Conservation (phyloP, 768 basidiomycete genomes). For the Scleroderma bovista region DNA sequence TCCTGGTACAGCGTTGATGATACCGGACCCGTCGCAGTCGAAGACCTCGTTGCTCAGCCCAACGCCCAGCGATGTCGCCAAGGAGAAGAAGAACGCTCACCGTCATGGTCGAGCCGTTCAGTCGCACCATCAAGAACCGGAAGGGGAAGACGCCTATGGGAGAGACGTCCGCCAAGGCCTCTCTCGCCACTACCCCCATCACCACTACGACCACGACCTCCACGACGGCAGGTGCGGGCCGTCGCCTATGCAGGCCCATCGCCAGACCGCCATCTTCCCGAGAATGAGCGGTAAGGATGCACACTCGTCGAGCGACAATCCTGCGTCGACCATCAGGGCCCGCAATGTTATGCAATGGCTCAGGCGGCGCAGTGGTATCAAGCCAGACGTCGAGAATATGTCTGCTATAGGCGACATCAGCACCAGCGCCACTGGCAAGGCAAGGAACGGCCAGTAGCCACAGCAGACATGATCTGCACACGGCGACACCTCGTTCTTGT, state of each 20-base stretch:
- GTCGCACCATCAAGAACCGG: constrained; percentile 38
- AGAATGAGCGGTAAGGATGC: constrained; percentile 21
- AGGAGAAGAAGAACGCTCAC: constrained; percentile 66
- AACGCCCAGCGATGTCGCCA: constrained; percentile 20
- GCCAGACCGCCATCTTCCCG: constrained; percentile 21
- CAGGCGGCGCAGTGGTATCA: constrained; percentile 58
- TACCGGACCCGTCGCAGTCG: constrained; percentile 11
- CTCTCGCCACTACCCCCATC: constrained; percentile 13
- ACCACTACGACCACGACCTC: constrained; percentile 30
- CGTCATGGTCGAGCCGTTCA: constrained; percentile 79
- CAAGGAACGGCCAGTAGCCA: constrained; percentile 12
- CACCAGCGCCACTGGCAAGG: constrained; percentile 6
- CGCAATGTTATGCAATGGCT: constrained; percentile 99
- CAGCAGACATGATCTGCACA: constrained; percentile 18
- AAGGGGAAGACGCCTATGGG: constrained; percentile 30
- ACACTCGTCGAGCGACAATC: constrained; percentile 36
- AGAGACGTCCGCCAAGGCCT: constrained; percentile 38
- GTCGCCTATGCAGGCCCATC: constrained; percentile 23
- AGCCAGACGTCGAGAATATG: constrained; percentile 22
- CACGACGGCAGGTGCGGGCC: not conserved
- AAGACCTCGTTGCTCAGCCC: constrained; percentile 35
- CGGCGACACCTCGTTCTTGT: constrained; percentile 30
- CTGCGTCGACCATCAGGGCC: constrained; percentile 80
- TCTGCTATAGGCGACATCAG: not conserved
- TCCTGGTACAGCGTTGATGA: too few species aligned